Conservation (phyloP, 1,284 basidiomycete genomes). For the Tetrapyrgos nigripes region DNA sequence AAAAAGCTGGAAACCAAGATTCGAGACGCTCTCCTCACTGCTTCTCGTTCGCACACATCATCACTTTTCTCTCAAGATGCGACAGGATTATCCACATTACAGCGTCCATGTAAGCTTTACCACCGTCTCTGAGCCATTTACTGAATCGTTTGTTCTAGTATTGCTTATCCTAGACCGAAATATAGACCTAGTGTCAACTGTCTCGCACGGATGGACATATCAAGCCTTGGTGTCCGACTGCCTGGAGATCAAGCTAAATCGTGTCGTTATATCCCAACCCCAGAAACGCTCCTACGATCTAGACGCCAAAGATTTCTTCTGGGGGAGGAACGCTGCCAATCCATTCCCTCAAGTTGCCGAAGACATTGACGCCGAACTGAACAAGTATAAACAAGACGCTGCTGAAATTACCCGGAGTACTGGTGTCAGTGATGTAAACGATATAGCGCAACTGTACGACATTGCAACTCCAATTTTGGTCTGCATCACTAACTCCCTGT, state of each 20-base stretch:
- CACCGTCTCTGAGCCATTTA: slow-evolving; percentile 9
- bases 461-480: background rate
- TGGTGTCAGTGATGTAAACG: slow-evolving; percentile 95
- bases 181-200: slow-evolving; percentile 92
- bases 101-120: slow-evolving; percentile 76
- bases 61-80: slow-evolving; percentile 77
- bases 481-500: background rate
- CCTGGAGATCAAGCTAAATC: slow-evolving; percentile 95
- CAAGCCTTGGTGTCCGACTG: slow-evolving; percentile 99
- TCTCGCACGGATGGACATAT: slow-evolving; percentile 99
- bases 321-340: slow-evolving; percentile 95
- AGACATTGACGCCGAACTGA: slow-evolving; percentile 94
- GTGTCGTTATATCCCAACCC: slow-evolving; percentile 81
- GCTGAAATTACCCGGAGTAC: slow-evolving; percentile 97
- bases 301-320: slow-evolving; percentile 99
- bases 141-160: slow-evolving; percentile 55
- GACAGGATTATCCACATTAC: slow-evolving; percentile 74
- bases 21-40: slow-evolving; percentile 88
- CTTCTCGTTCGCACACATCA: slow-evolving; percentile 69
- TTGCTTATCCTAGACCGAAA: slow-evolving; percentile 95
- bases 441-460: slow-evolving; percentile 89
- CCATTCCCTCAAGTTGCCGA: slow-evolving; percentile 99
- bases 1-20: slow-evolving; percentile 95
- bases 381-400: slow-evolving; percentile 95
- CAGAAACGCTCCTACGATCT: slow-evolving; percentile 95